Evolutionary conservation across 305 asterid genomes (phyloP), one percentile per base, ranked within the genome.

Genomic region (Rubia tinctorum): DNA sequence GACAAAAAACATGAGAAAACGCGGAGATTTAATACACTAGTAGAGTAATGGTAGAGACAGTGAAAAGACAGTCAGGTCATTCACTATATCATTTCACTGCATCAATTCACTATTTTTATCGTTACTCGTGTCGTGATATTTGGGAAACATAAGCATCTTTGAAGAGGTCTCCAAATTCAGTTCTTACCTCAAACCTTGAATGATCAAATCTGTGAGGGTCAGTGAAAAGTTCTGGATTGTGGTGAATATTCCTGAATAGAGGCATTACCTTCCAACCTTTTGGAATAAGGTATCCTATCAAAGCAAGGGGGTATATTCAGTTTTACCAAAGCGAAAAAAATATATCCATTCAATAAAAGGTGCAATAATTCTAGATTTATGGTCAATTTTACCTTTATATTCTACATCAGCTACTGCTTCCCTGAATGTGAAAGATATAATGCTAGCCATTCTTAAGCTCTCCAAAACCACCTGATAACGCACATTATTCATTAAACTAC

Each of bases 251-350:
- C 88, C 97, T 91, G 76, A 94, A 91, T 77, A 91, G 84, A 64
- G 98, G 98, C 97, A 94, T 84, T 11, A 91, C 98, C 84, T 94
- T 94, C 98, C 98, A 94, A 64, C 98, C 98, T 79, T 90, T 94
- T 73, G 97, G 98, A 80, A 94, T 93, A 45, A 84, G 87, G 85
- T 82, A 86, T 25, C 97, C 98, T 93, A 18, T 66, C 51, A 71
- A 8, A 65, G 55, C 23, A 53, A 51, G 65, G 15, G 67, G 20
- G 9, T 59, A 34, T 12, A n/a, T 39, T 11, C 9, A 56, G 37
- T 39, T 20, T 14, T 14, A 58, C 27, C 27, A 20, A 23, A 58
- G 15, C 22, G 14, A 20, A 58, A 44, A 44, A 58, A 58, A 58
- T 15, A 22, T 71, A n/a, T 58, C 44, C 23, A 23, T 14, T 13